Percentiles rank a stretch among this genome's conserved stretches.
phyloP scores from a whole-genome alignment of 352 stramenopile genomes.

The Pythium plurisporium region DNA sequence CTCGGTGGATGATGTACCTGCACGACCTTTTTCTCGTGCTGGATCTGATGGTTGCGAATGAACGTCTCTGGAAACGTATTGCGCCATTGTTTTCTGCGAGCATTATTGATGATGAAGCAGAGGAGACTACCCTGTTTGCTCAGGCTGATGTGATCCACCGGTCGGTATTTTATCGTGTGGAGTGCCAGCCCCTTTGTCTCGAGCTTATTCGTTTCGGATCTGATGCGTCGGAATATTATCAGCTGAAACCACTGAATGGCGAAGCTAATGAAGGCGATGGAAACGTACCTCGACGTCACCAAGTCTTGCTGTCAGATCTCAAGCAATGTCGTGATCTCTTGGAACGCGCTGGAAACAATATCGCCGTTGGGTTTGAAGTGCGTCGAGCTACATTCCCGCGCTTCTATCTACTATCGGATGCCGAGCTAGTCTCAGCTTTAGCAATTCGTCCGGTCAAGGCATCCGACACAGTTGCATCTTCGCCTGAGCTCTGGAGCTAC shows the following conservation, averaged over 20 bases:
- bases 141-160: constrained; percentile 41
- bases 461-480: constrained; percentile 5
- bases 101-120: constrained; percentile 40
- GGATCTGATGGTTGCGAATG: constrained; percentile 33
- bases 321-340: constrained; percentile 35
- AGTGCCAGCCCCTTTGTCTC: constrained; percentile 29
- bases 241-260: not conserved
- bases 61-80: constrained; percentile 48
- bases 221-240: not conserved
- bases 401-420: constrained; percentile 69
- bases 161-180: constrained; percentile 23
- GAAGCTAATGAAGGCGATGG: not conserved
- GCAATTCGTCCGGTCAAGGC: constrained; percentile 14
- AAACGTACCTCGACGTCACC: not conserved
- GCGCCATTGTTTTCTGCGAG: constrained; percentile 42
- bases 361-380: constrained; percentile 44
- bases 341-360: constrained; percentile 34
- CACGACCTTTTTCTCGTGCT: constrained; percentile 34
- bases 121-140: constrained; percentile 40
- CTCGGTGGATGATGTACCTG: constrained; percentile 44
- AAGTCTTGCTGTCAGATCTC: constrained; percentile 32
- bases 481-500: constrained; percentile 35
- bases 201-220: constrained; percentile 24
- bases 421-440: constrained; percentile 44
- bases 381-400: constrained; percentile 55